A percentile compares a stretch with the other conserved stretches of the same genome.
Conservation (phyloP, 1,284 basidiomycete genomes). For the Austropuccinia psidii region DNA sequence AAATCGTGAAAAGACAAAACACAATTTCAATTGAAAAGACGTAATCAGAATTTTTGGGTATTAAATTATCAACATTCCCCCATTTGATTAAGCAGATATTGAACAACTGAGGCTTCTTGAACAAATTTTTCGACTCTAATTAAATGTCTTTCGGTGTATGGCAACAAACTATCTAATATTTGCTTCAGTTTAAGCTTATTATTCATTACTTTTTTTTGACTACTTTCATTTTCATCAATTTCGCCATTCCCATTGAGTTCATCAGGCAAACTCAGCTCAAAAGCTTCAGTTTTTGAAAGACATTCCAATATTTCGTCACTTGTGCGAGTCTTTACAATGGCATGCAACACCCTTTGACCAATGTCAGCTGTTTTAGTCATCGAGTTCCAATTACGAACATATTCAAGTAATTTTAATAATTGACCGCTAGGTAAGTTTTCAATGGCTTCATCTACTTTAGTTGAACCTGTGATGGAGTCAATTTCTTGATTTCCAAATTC, state of each 20-base stretch:
- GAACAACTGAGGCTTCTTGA: neutral
- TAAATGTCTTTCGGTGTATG: neutral
- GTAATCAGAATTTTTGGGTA: no score
- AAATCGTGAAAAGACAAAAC: no score
- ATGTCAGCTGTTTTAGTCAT: neutral
- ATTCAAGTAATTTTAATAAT: slow-evolving; percentile 1
- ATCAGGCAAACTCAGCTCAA: no score
- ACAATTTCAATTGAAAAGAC: no score
- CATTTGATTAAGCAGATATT: slow-evolving; percentile 1
- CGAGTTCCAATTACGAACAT: slow-evolving; percentile 23
- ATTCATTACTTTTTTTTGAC: neutral
- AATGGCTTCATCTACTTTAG: neutral
- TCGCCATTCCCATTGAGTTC: no score
- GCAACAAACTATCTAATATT: neutral
- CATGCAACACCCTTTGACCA: neutral
- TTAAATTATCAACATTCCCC: no score
- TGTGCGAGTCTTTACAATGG: no score
- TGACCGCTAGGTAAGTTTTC: neutral
- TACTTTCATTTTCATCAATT: neutral
- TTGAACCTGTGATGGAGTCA: neutral
- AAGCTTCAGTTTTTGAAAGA: no score
- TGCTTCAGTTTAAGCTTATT: neutral
- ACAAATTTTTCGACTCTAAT: neutral
- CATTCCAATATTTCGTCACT: no score
- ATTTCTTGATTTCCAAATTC: neutral